A percentile compares a stretch with the other conserved stretches of the same genome.
Evolutionary conservation across 441 rosid genomes (phyloP).

Genomic region (Pelargonium australe): DNA sequence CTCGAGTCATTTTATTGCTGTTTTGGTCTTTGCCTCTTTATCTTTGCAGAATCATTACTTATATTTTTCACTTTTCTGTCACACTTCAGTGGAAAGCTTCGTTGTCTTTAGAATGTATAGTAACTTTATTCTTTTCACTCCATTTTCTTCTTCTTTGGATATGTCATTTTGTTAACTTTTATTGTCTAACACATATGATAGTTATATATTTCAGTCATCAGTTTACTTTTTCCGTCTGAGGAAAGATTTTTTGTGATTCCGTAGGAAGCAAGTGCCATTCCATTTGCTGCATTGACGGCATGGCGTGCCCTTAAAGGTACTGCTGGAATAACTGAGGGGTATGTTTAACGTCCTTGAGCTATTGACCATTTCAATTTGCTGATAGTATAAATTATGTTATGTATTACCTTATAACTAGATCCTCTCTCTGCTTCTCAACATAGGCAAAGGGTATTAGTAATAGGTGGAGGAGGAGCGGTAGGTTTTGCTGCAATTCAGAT

Average conservation of each 20-base stretch:
- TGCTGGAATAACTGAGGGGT: slow-evolving; percentile 88
- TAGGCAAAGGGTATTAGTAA: slow-evolving; percentile 75
- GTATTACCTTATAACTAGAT: slow-evolving; percentile 6
- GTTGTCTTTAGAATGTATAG: neutral
- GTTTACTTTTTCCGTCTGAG: neutral
- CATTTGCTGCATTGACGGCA: slow-evolving; percentile 93
- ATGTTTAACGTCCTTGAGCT: slow-evolving; percentile 21
- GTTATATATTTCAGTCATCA: neutral
- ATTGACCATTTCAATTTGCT: neutral
- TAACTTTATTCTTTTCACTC: neutral
- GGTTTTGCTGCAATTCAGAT: slow-evolving; percentile 90
- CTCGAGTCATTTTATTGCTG: neutral
- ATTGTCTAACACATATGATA: neutral
- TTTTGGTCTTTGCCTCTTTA: slow-evolving; percentile 6
- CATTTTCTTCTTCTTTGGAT: too few species aligned
- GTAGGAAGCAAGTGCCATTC: slow-evolving; percentile 88
- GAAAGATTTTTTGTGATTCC: slow-evolving; percentile 14
- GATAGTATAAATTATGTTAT: neutral
- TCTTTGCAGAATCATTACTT: neutral
- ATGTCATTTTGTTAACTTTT: too few species aligned
- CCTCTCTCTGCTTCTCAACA: slow-evolving; percentile 5
- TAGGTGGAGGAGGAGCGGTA: slow-evolving; percentile 96
- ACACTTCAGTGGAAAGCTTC: neutral
- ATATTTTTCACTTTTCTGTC: neutral
- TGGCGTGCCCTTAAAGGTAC: slow-evolving; percentile 89